Evolutionary conservation across 2,329 filamentous ascomycete species (phyloP).

Genomic region (Zymoseptoria passerinii): DNA sequence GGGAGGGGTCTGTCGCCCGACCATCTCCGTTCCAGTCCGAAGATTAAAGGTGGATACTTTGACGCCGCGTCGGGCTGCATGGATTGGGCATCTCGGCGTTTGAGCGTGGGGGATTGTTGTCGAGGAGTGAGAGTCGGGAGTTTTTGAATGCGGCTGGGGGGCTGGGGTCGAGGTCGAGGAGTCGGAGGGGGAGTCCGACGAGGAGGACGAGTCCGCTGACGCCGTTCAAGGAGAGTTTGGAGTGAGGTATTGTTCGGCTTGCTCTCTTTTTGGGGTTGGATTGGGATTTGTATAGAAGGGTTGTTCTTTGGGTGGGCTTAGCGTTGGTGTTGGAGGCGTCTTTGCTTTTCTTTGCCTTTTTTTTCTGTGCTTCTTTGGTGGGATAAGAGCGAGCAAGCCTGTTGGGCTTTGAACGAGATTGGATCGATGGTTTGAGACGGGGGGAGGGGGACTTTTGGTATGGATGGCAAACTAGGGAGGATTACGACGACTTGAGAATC

Average conservation of each 20-base stretch:
- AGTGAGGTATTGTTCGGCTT: constrained; percentile 25
- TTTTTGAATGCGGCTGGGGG: constrained; percentile 29
- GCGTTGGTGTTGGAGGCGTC: constrained; percentile 7
- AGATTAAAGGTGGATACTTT: constrained; percentile 32
- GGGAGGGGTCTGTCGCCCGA: constrained; percentile 26
- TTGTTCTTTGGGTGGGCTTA: background rate
- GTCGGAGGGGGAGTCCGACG: constrained; percentile 42
- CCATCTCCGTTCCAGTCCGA: constrained; percentile 20
- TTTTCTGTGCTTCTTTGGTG: too few relatives aligned
- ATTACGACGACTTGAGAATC: too few relatives aligned
- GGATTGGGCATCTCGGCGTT: constrained; percentile 36
- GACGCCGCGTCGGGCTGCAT: constrained; percentile 31
- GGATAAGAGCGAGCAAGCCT: too few relatives aligned
- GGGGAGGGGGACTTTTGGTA: too few relatives aligned
- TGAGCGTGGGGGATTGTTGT: constrained; percentile 62
- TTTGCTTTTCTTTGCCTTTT: background rate
- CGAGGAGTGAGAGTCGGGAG: constrained; percentile 80
- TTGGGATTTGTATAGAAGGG: constrained; percentile 4
- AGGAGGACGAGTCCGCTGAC: constrained; percentile 33
- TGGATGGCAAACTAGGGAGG: too few relatives aligned
- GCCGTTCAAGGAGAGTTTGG: constrained; percentile 30
- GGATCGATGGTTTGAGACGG: too few relatives aligned
- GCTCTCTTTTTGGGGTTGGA: background rate
- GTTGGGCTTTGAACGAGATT: too few relatives aligned
- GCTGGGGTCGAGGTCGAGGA: constrained; percentile 46